These are phyloP conservation scores for Tylopilus sp. DNA, from an alignment of 768 basidiomycete genomes.

Conservation along the genomic window DNA sequence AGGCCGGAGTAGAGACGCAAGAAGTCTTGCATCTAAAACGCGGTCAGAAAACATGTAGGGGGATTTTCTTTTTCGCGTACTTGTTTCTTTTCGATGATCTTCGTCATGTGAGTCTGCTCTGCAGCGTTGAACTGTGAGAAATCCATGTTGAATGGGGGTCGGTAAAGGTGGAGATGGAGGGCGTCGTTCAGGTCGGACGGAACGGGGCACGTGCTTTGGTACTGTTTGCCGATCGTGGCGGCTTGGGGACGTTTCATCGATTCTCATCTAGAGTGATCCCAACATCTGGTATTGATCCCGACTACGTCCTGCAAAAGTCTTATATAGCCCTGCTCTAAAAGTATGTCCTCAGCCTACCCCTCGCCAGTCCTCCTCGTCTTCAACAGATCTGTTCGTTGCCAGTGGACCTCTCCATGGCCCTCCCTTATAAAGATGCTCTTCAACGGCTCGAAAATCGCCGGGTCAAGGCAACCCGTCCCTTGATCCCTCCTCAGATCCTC, in stretches of 20 bases:
- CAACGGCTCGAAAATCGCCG: constrained; percentile 81
- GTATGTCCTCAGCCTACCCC: constrained; percentile 12
- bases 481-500: constrained; percentile 93
- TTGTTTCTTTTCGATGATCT: constrained; percentile 96
- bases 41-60: constrained; percentile 3
- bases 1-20: constrained; percentile 91
- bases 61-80: constrained; percentile 37
- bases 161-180: neutral
- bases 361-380: constrained; percentile 10
- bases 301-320: neutral
- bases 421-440: constrained; percentile 78
- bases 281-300: constrained; percentile 12
- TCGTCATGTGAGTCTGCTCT: constrained; percentile 96
- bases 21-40: constrained; percentile 93
- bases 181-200: neutral
- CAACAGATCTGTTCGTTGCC: constrained; percentile 14
- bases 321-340: constrained; percentile 20
- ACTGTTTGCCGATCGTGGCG: constrained; percentile 10
- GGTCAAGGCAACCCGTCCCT: constrained; percentile 80
- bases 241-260: neutral
- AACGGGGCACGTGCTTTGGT: constrained; percentile 7
- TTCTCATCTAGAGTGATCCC: neutral
- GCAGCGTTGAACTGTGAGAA: constrained; percentile 85
- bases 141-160: constrained; percentile 57
- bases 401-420: constrained; percentile 56